Evolutionary conservation across 331 rosid genomes (phyloP).

Genomic region (Acacia concinna): DNA sequence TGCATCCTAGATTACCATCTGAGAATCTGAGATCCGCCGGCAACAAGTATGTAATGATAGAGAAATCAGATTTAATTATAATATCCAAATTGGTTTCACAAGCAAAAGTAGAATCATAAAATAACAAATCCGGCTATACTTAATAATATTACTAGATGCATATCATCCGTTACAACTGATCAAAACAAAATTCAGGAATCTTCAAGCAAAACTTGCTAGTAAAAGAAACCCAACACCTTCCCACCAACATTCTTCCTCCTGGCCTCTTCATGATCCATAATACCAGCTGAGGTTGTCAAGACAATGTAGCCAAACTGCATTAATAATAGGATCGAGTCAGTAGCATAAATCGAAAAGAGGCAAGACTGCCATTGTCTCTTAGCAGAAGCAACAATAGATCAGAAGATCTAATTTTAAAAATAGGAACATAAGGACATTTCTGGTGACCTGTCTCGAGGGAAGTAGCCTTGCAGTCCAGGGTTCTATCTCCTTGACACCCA

Average conservation of each 20-base stretch:
- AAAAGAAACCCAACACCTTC: conserved; percentile 51
- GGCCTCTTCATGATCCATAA: conserved; percentile 58
- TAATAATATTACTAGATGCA: conserved; percentile 4
- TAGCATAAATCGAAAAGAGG: not conserved
- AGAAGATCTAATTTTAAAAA: not conserved
- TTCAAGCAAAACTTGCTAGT: conserved; percentile 27
- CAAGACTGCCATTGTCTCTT: not conserved
- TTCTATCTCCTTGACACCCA: conserved; percentile 54
- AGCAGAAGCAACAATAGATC: not conserved
- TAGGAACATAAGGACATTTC: not conserved
- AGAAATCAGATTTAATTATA: not conserved
- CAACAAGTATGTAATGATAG: not conserved
- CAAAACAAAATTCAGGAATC: conserved; percentile 12
- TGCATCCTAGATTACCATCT: not conserved
- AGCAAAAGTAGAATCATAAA: conserved; percentile 19
- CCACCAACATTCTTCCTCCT: conserved; percentile 59
- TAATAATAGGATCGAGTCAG: not conserved
- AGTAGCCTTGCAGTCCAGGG: conserved; percentile 65
- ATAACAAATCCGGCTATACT: conserved; percentile 10
- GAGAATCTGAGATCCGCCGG: no score
- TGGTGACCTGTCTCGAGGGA: conserved; percentile 48
- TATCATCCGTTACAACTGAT: conserved; percentile 10
- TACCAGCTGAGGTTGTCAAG: conserved; percentile 53
- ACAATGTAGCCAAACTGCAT: conserved; percentile 57
- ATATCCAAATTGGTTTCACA: conserved; percentile 6